Evolutionary conservation across 2,329 filamentous ascomycete species (phyloP), one percentile per base, ranked within the genome.

Genomic region (Aspergillus persii): DNA sequence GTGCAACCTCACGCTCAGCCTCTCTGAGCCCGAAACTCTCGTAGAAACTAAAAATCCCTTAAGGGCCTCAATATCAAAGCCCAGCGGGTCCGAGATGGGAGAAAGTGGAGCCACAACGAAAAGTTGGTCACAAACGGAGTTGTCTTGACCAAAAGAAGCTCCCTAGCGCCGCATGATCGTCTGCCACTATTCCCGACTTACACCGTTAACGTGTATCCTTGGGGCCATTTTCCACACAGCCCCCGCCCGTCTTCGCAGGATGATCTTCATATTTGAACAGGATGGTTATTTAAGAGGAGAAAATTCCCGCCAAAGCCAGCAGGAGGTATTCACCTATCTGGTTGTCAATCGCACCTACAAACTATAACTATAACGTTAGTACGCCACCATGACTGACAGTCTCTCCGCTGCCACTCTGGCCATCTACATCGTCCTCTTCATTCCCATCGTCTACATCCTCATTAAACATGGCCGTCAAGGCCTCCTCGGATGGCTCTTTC

Each of bases 401-500:
- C 51, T 53, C 31, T 46, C 51, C 8, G 51, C 51, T n/a, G 51
- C 51, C 11, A 53, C 51, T 36, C 29, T 33, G 9, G 66, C 67
- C 18, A 75, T 79, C 57, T 80, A 79, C 57, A 49, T 69, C 46
- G 50, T 72, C 30, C 64, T 79, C 46, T 55, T 67, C 47, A 56
- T 73, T 8, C 69, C 73, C 1, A 63, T 66, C 0, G 31, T 72
- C 4, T 78, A 71, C 57, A 54, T 76, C 36, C 57, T 75, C 1
- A 50, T 70, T 39, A 70, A 67, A 27, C 77, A 80, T 59, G 72
- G 74, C 31, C 59, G 65, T 39, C 18, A 60, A 5, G 74, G 75
- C n/a, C 53, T 76, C 4, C 46, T 79, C 4, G 74, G 76, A 48
- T 80, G 77, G 77, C 54, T 69, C 29, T 80, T 75, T 57, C 63